Base-by-base conservation (phyloP, 2,329 filamentous ascomycete genomes). In the Aspergillus novoparasiticus region DNA sequence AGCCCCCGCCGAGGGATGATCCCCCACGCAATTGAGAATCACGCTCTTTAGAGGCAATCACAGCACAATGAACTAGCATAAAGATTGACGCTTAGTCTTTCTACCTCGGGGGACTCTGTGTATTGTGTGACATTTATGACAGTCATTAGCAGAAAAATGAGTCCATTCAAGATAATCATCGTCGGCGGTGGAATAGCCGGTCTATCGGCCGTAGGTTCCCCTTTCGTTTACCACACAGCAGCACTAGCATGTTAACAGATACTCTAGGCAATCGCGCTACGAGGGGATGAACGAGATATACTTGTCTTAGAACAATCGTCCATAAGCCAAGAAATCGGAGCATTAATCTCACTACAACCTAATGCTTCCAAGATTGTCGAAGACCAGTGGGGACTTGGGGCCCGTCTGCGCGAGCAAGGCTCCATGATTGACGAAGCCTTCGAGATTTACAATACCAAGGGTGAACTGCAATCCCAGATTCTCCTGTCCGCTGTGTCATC, bases 321-420 rank as follows among this genome's bases (percentile, higher is more conserved):
- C 11, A 57, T 72, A 21, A 72, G 68, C 53, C 73, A 77, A 54
- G 75, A 82, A n/a, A 75, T 84, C 45, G 84, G 85, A 61, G 83
- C 81, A 32, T 79, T 82, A 79, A 86, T 72, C 79, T 83, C 11
- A 66, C 63, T 73, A 1, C 71, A 81, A 51, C 83, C 81, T 60
- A 77, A 78, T 19, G 79, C 79, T 26, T 65, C 63, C 2, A 63
- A 60, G 21, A 65, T 65, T 1, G 60, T 65, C 11, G 60, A 63
- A 34, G 30, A 34, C 6, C 57, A 60, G 59, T 65, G 26, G 66
- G 65, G 19, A 54, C 67, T n/a, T 43, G 60, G 5, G 14, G 41
- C n/a, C 0, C 34, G 19, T 3, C 54, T 63, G 1, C 32, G 50
- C 1, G 41, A 58, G 32, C 45, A 23, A 1, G 60, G 60, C 6